Evolutionary conservation across 2,329 filamentous ascomycete genomes (phyloP), one percentile per base, ranked within the genome.

Genomic region (Scedosporium aurantiacum): DNA sequence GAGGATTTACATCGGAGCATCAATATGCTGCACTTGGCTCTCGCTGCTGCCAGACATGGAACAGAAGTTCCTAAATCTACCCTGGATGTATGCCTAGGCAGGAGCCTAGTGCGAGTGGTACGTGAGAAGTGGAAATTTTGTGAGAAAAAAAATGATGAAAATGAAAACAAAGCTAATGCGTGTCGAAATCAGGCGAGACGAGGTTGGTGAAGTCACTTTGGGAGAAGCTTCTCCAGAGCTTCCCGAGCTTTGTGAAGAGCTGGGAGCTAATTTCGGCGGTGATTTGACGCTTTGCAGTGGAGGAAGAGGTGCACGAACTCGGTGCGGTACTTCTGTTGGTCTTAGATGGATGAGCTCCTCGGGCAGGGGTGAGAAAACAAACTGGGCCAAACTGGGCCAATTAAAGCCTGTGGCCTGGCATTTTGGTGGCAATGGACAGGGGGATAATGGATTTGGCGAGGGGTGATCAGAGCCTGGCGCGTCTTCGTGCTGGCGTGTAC

Each of bases 201-300:
- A 50, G 58, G 28, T 23, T n/a, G 23, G 28, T 12, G 18, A 60
- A 54, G 58, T 60, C 58, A 60, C 58, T 55, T 12, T 5, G 2
- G 58, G 58, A 54, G 58, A 55, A 55, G 58, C 58, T 55, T 40
- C 58, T 55, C 58, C 58, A 43, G 28, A 23, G 18, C 45, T 57
- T 14, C 23, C 58, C 16, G 28, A 23, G 28, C 45, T 57, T 25
- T 23, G 50, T 28, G 18, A 54, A 54, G 50, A 54, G 50, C 50
- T 54, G 27, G 43, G 8, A 28, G 50, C 50, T 23, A 21, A 7
- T 27, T 6, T 3, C 4, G n/a, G 27, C 21, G 58, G 45, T 21
- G 27, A 40, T 37, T 55, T 8, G 27, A n/a, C 12, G 21, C 7
- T 37, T 4, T 32, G 16, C 54, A 10, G 6, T 27, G 54, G n/a